Conservation (phyloP, 2,329 filamentous ascomycete genomes). For the Stagonosporopsis chrysanthemi region DNA sequence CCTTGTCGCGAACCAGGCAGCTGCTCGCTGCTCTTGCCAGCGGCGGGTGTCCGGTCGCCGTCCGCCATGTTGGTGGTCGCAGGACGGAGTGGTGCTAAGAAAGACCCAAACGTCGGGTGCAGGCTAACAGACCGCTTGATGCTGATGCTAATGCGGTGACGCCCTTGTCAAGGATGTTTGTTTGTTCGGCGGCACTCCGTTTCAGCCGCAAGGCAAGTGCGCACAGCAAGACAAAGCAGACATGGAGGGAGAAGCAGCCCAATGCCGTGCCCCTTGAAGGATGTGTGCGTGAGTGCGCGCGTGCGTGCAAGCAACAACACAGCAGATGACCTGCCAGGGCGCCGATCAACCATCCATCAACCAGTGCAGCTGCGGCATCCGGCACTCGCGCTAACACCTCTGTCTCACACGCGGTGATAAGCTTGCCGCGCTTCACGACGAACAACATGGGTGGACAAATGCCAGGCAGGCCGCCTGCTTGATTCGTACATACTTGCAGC, state of each 20-base stretch:
- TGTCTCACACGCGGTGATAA: constrained; percentile 13
- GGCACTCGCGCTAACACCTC: constrained; percentile 8
- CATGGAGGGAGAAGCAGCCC: constrained; percentile 2
- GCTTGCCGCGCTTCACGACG: background rate
- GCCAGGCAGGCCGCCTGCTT: background rate
- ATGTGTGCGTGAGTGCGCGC: constrained; percentile 19
- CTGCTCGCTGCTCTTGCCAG: constrained; percentile 32
- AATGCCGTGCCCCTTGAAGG: constrained; percentile 23
- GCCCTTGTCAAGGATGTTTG: constrained; percentile 17
- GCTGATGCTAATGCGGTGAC: constrained; percentile 5
- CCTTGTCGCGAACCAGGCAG: constrained; percentile 35
- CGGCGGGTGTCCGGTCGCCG: constrained; percentile 36
- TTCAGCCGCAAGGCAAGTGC: constrained; percentile 22
- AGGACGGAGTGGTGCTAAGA: constrained; percentile 19
- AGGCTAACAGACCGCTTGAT: constrained; percentile 15
- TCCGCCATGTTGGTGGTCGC: constrained; percentile 39
- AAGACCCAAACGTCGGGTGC: constrained; percentile 2
- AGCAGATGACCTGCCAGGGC: constrained; percentile 33
- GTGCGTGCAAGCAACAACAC: constrained; percentile 22
- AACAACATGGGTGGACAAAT: background rate
- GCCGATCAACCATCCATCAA: constrained; percentile 15
- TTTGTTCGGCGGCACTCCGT: constrained; percentile 26
- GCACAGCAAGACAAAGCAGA: constrained; percentile 11
- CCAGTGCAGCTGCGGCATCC: constrained; percentile 11
- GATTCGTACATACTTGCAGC: background rate